Percentiles rank a stretch among this genome's conserved stretches.
Evolutionary conservation across 371 early-diverging fungal genomes (phyloP).

Genomic region (Mortierella polycephala): DNA sequence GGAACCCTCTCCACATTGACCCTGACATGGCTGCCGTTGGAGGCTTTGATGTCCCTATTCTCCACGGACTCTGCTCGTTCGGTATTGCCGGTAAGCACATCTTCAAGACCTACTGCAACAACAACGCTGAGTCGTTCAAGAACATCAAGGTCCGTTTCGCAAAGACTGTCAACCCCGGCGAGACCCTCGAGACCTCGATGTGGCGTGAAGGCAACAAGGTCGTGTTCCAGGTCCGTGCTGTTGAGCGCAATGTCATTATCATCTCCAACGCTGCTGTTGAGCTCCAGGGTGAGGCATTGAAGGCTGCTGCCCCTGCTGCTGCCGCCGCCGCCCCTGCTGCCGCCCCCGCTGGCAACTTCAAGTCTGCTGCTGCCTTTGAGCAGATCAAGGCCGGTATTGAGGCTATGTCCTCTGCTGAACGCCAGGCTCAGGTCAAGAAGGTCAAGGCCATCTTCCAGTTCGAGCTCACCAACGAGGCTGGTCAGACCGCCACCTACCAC

Average conservation of each 20-base stretch:
- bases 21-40: constrained; percentile 64
- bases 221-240: constrained; percentile 62
- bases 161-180: constrained; percentile 76
- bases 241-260: constrained; percentile 59
- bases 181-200: constrained; percentile 69
- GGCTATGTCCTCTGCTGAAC: constrained; percentile 45
- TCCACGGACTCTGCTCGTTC: constrained; percentile 75
- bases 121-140: constrained; percentile 66
- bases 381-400: constrained; percentile 44
- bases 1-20: constrained; percentile 75
- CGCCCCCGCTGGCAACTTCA: constrained; percentile 35
- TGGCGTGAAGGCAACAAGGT: constrained; percentile 63
- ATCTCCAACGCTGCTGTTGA: constrained; percentile 60
- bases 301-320: constrained; percentile 28
- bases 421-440: constrained; percentile 52
- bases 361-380: constrained; percentile 50
- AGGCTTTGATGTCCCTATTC: constrained; percentile 72
- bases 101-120: constrained; percentile 62
- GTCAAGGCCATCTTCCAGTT: constrained; percentile 80
- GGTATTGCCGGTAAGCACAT: constrained; percentile 68
- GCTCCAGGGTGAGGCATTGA: constrained; percentile 52
- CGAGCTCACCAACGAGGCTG: constrained; percentile 67
- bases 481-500: constrained; percentile 61
- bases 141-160: constrained; percentile 71
- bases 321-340: constrained; percentile 32